A percentile compares a stretch with the other conserved stretches of the same genome.
Evolutionary conservation across 768 basidiomycete genomes (phyloP).

Genomic region (Russula abietina): DNA sequence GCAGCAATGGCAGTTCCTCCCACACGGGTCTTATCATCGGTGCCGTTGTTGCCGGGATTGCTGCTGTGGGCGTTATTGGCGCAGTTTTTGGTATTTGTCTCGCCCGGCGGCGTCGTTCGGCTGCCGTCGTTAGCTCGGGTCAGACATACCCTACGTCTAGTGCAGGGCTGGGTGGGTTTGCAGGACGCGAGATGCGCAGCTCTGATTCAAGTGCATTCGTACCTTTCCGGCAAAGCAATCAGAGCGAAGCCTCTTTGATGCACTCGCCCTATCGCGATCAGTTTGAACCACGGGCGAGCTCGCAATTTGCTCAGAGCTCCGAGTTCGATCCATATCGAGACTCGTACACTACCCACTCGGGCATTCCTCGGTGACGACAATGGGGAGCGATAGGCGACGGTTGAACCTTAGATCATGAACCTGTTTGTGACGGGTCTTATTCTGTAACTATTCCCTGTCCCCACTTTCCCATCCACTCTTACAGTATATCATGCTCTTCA

Average conservation of each 20-base stretch:
- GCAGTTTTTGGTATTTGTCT: constrained; percentile 48
- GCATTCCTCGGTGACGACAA: constrained; percentile 20
- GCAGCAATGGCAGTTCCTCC: constrained; percentile 29
- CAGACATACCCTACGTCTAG: constrained; percentile 38
- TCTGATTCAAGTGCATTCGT: constrained; percentile 68
- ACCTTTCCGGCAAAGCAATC: constrained; percentile 60
- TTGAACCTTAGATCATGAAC: constrained; percentile 2
- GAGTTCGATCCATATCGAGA: constrained; percentile 37
- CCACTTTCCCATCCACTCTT: neutral
- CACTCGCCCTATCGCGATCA: constrained; percentile 37
- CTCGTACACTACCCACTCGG: constrained; percentile 27
- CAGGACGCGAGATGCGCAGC: constrained; percentile 35
- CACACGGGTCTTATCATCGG: constrained; percentile 45
- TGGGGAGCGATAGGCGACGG: constrained; percentile 1
- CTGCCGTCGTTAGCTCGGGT: constrained; percentile 25
- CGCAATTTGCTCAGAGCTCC: constrained; percentile 26
- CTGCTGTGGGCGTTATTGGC: constrained; percentile 45
- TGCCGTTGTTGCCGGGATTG: constrained; percentile 47
- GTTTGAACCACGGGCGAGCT: constrained; percentile 23
- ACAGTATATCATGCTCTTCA: neutral
- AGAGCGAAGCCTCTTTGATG: constrained; percentile 39
- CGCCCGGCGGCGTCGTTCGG: constrained; percentile 45
- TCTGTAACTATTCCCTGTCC: neutral
- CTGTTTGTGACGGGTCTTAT: neutral
- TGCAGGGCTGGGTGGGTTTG: constrained; percentile 27